Evolutionary conservation across 352 stramenopile genomes (phyloP), one percentile per base, ranked within the genome.

Genomic region (Phytophthora brassicae): DNA sequence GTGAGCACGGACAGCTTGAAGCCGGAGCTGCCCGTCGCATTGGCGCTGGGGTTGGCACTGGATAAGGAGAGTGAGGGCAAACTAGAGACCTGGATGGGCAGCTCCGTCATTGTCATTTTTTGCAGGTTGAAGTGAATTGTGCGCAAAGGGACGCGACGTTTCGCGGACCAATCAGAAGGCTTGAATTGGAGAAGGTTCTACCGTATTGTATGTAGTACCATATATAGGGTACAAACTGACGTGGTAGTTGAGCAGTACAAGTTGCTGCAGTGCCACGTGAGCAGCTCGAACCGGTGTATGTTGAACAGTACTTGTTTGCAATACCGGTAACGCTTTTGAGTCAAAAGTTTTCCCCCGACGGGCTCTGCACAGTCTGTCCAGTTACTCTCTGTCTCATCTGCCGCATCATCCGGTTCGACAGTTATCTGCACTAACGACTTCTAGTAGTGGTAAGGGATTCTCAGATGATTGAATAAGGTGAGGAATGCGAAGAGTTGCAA

Each of bases 1-100:
- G 66, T 58, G n/a, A 60, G 28, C 35, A 89, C 64, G 2, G 74
- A 58, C 56, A 89, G 53, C 20, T 72, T 70, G 65, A 88, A 81
- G 35, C 66, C 69, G 28, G 54, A 43, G 31, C 62, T 65, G 23
- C 80, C 74, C 17, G 76, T 75, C 23, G 53, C 48, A 17, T 54
- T 66, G 64, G 51, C 59, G 3, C n/a, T 69, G 16, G 49, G 29
- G 7, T 39, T 56, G 24, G 35, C 31, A 1, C n/a, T n/a, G n/a
- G n/a, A n/a, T n/a, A n/a, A n/a, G n/a, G n/a, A n/a, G 26, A 41
- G 22, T 8, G 29, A 29, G 60, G 44, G 50, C 51, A 73, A 31
- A 9, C 47, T 33, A 16, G 56, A 63, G 31, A 75, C 48, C 35
- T 60, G 56, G 51, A 72, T 66, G 17, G 67, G 45, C 9, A 75